A percentile compares a stretch with the other conserved stretches of the same genome.
Evolutionary conservation across 352 stramenopile genomes (phyloP).

Genomic region (Globisporangium nagaii): DNA sequence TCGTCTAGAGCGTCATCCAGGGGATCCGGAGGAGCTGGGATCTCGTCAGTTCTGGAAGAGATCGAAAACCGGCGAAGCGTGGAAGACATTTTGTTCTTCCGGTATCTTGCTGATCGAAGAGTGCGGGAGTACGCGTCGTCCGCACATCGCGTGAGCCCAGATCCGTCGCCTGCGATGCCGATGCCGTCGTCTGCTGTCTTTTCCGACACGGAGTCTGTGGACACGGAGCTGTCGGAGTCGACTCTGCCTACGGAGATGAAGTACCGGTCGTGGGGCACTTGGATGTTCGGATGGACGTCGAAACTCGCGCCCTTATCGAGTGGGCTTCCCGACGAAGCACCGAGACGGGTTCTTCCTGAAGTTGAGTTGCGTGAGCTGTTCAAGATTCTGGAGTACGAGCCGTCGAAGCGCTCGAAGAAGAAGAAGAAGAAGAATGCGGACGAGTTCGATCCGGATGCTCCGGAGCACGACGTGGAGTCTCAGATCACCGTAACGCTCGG

Average conservation of each 20-base stretch:
- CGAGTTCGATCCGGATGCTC: slow-evolving; percentile 15
- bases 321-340: slow-evolving; percentile 17
- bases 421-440: slow-evolving; percentile 24
- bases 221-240: slow-evolving; percentile 67
- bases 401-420: slow-evolving; percentile 59
- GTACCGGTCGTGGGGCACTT: slow-evolving; percentile 77
- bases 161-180: slow-evolving; percentile 20
- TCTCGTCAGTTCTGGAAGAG: slow-evolving; percentile 36
- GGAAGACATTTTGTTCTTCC: slow-evolving; percentile 85
- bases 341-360: slow-evolving; percentile 60
- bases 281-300: slow-evolving; percentile 85
- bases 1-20: slow-evolving; percentile 2
- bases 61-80: slow-evolving; percentile 70
- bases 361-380: slow-evolving; percentile 83
- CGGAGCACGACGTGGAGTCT: slow-evolving; percentile 48
- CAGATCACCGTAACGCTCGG: slow-evolving; percentile 66
- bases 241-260: slow-evolving; percentile 65
- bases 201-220: slow-evolving; percentile 77
- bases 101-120: slow-evolving; percentile 66
- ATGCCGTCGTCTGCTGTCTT: slow-evolving; percentile 40
- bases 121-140: slow-evolving; percentile 17
- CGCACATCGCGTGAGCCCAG: slow-evolving; percentile 16
- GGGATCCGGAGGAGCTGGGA: not conserved
- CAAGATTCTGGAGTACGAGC: slow-evolving; percentile 83
- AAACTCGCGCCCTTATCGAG: slow-evolving; percentile 38